These are phyloP conservation scores for Cucurbita pepo DNA, from an alignment of 306 rosid species.

Conservation along the genomic window DNA sequence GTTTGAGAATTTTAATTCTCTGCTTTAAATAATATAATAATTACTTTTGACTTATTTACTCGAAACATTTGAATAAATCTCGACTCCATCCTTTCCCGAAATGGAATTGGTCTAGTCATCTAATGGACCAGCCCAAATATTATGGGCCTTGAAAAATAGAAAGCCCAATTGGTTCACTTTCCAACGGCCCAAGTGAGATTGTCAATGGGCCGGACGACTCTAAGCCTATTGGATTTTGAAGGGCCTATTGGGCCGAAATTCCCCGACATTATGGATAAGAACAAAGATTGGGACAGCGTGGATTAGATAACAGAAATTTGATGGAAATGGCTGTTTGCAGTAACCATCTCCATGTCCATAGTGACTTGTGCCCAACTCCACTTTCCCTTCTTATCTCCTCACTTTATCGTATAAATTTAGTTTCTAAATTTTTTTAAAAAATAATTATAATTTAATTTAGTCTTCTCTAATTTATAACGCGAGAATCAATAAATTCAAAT, in stretches of 20 bases:
- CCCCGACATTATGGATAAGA: not conserved
- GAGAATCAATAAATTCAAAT: too few relatives aligned
- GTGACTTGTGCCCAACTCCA: slow-evolving; percentile 30
- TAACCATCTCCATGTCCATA: not conserved
- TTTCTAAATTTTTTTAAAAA: too few relatives aligned
- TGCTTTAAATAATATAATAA: too few relatives aligned
- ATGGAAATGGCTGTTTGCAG: not conserved
- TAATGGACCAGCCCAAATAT: not conserved
- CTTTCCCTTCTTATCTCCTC: slow-evolving; percentile 20
- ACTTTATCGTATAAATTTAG: too few relatives aligned
- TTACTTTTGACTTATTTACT: too few relatives aligned
- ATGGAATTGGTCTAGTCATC: too few relatives aligned
- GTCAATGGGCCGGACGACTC: not conserved
- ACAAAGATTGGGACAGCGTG: not conserved
- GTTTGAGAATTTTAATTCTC: too few relatives aligned
- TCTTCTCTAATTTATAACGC: too few relatives aligned
- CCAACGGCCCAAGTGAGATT: not conserved
- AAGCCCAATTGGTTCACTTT: not conserved
- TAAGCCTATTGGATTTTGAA: not conserved
- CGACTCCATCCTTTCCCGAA: too few relatives aligned
- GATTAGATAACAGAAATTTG: not conserved
- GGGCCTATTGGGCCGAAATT: not conserved
- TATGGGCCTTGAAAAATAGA: not conserved
- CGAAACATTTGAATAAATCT: not conserved
- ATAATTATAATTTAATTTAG: too few relatives aligned